A percentile compares a stretch with the other conserved stretches of the same genome.
These are phyloP conservation scores for Tranzscheliella williamsii DNA, from an alignment of 1,284 basidiomycete genomes.

Conservation along the genomic window DNA sequence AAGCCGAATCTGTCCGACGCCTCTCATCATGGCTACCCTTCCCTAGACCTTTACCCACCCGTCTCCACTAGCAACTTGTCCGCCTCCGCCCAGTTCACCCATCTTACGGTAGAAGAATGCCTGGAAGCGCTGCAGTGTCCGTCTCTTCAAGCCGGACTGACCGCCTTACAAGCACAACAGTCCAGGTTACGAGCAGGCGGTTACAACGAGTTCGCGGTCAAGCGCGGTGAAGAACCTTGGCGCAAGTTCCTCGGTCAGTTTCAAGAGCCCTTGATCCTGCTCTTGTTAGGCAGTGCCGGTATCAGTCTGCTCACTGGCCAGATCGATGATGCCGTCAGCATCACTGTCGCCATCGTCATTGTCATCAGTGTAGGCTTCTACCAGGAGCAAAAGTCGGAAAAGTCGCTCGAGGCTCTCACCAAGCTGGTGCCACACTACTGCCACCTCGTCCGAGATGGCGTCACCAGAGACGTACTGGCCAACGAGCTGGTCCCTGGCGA, in stretches of 20 bases:
- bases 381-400: slow-evolving; percentile 91
- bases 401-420: slow-evolving; percentile 90
- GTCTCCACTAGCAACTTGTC: slow-evolving; percentile 8
- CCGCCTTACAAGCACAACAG: slow-evolving; percentile 22
- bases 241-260: slow-evolving; percentile 90
- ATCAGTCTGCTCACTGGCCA: slow-evolving; percentile 90
- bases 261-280: slow-evolving; percentile 87
- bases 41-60: slow-evolving; percentile 7
- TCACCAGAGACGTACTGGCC: slow-evolving; percentile 71
- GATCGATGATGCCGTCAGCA: slow-evolving; percentile 89
- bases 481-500: slow-evolving; percentile 95
- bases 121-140: slow-evolving; percentile 32
- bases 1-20: slow-evolving; percentile 14
- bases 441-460: slow-evolving; percentile 76
- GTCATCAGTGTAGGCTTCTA: slow-evolving; percentile 94
- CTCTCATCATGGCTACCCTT: slow-evolving; percentile 1
- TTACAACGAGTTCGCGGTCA: slow-evolving; percentile 86
- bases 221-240: slow-evolving; percentile 74
- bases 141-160: slow-evolving; percentile 39
- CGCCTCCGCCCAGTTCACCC: slow-evolving; percentile 35
- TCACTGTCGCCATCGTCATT: slow-evolving; percentile 88
- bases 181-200: slow-evolving; percentile 31
- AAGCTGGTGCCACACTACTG: slow-evolving; percentile 96
- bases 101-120: slow-evolving; percentile 31
- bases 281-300: slow-evolving; percentile 82